Conservation (phyloP, 306 rosid genomes). For the Gleditsia sinensis region DNA sequence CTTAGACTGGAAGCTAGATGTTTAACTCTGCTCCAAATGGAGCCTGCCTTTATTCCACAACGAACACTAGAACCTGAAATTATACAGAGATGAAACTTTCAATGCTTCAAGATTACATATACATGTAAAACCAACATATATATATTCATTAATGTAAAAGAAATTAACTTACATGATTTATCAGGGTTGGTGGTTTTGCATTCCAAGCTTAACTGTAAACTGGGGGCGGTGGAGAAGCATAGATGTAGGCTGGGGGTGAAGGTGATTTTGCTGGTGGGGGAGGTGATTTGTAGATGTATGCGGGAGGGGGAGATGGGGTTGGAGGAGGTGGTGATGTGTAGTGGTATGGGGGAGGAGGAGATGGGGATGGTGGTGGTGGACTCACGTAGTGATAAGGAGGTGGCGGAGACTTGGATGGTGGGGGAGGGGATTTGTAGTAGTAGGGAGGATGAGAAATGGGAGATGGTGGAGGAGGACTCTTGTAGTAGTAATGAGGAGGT, state of each 20-base stretch:
- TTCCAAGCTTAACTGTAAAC: conserved; percentile 43
- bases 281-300: conserved; percentile 52
- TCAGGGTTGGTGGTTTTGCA: conserved; percentile 7
- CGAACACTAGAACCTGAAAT: conserved; percentile 70
- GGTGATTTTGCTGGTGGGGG: conserved; percentile 50
- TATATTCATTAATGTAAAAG: background rate
- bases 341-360: conserved; percentile 44
- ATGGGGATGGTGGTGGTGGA: conserved; percentile 61
- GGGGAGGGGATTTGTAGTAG: conserved; percentile 63
- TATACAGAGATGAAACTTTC: background rate
- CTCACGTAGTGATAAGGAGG: conserved; percentile 63
- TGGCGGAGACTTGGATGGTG: conserved; percentile 59
- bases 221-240: conserved; percentile 71
- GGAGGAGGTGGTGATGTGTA: conserved; percentile 45
- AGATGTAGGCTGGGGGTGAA: conserved; percentile 60
- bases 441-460: no score
- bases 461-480: background rate
- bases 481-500: background rate
- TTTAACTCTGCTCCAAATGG: conserved; percentile 44
- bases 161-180: conserved; percentile 62
- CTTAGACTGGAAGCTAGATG: conserved; percentile 53
- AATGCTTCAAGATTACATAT: conserved; percentile 23
- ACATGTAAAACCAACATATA: background rate
- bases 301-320: conserved; percentile 41
- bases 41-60: conserved; percentile 71